Conservation (phyloP, 371 early-diverging fungal genomes). For the Mortierella polycephala region DNA sequence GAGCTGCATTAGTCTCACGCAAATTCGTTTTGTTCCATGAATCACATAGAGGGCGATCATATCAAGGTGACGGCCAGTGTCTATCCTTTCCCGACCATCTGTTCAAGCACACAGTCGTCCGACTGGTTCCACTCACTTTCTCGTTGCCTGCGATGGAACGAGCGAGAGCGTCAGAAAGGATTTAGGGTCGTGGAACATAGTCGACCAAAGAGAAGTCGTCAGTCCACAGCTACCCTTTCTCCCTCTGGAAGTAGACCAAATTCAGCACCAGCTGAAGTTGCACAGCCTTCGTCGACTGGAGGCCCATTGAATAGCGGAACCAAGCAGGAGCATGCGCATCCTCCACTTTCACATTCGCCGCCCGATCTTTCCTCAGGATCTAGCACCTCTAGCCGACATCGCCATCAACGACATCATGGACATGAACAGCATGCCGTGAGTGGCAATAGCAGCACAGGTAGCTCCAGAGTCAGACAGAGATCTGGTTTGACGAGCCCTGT, state of each 20-base stretch:
- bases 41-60: conserved; percentile 82
- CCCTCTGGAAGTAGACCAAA: conserved; percentile 13
- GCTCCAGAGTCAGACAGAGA: conserved; percentile 11
- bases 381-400: neutral
- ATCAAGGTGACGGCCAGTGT: conserved; percentile 85
- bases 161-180: conserved; percentile 79
- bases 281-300: neutral
- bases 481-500: conserved; percentile 17
- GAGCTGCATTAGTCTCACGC: neutral
- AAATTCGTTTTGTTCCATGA: neutral
- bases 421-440: conserved; percentile 15
- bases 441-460: conserved; percentile 22
- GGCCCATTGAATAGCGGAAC: neutral
- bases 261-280: neutral
- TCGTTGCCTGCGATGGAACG: conserved; percentile 87
- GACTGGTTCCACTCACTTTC: conserved; percentile 88
- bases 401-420: neutral
- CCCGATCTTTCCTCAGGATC: conserved; percentile 10
- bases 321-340: neutral
- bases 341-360: neutral
- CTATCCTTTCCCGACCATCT: conserved; percentile 91
- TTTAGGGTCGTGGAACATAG: conserved; percentile 65
- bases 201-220: conserved; percentile 21
- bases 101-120: conserved; percentile 75
- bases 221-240: conserved; percentile 24